Conservation (phyloP, 2,329 filamentous ascomycete species). For the Xylaria sp. region DNA sequence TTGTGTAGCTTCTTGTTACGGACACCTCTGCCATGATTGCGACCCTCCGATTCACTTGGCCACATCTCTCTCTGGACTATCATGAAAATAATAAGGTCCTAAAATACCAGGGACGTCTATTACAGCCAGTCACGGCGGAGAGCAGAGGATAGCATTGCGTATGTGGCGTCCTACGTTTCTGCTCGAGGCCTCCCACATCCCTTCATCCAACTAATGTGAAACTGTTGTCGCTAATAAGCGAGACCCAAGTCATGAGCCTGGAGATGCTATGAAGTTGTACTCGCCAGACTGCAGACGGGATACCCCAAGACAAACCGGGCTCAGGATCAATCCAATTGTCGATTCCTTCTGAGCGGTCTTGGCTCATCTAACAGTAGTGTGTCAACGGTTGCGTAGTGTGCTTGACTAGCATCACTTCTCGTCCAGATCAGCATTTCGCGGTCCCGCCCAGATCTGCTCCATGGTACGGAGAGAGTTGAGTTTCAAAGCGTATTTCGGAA, state of each 20-base stretch:
- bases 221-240: conserved; percentile 25
- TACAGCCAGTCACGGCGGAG: conserved; percentile 15
- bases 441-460: neutral
- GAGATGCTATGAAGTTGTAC: conserved; percentile 6
- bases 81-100: neutral
- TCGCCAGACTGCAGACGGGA: neutral
- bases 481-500: conserved; percentile 7
- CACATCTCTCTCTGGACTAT: conserved; percentile 9
- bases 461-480: neutral
- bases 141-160: conserved; percentile 20
- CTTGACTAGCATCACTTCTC: neutral
- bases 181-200: conserved; percentile 14
- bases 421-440: neutral
- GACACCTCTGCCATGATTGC: conserved; percentile 23
- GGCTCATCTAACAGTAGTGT: neutral
- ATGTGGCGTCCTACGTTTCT: conserved; percentile 26
- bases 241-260: conserved; percentile 16
- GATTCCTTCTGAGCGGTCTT: neutral
- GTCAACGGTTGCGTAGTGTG: neutral
- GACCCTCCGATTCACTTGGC: conserved; percentile 15
- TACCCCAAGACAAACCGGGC: neutral
- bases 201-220: conserved; percentile 32
- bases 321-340: neutral
- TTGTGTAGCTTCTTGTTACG: conserved; percentile 37
- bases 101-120: neutral